Percentiles rank a stretch among this genome's conserved stretches.
These are phyloP conservation scores for Maudiozyma turicensis DNA, from an alignment of 805 yeast genomes.

Conservation along the genomic window DNA sequence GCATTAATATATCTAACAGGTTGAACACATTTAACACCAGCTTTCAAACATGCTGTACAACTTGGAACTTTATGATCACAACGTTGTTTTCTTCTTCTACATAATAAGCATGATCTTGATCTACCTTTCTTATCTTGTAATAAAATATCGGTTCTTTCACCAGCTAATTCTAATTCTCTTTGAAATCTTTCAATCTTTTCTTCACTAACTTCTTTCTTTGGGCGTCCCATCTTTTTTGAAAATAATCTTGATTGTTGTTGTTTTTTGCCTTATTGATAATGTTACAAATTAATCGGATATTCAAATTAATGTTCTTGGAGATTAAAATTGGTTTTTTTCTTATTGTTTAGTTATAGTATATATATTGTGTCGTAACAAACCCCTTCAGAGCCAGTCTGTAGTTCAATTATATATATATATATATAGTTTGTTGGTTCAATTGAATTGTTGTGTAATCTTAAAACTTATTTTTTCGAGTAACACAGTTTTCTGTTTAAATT, in stretches of 20 bases:
- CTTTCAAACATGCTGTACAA: constrained; percentile 58
- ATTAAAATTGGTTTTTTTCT: too few relatives aligned
- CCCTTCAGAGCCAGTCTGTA: too few relatives aligned
- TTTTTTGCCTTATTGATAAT: background rate
- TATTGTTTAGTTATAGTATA: too few relatives aligned
- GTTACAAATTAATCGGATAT: too few relatives aligned
- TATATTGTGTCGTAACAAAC: too few relatives aligned
- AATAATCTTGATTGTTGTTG: background rate
- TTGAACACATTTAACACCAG: constrained; percentile 52
- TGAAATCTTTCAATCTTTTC: constrained; percentile 28
- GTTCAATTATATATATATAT: too few relatives aligned
- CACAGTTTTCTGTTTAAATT: too few relatives aligned
- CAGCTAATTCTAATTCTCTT: constrained; percentile 28
- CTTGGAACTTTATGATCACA: constrained; percentile 58
- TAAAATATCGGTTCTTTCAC: constrained; percentile 21
- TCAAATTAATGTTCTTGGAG: too few relatives aligned
- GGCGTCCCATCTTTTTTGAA: constrained; percentile 26
- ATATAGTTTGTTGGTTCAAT: too few relatives aligned
- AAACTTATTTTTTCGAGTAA: too few relatives aligned
- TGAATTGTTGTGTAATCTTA: too few relatives aligned
- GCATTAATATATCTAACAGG: constrained; percentile 43
- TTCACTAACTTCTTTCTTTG: constrained; percentile 28
- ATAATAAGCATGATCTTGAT: constrained; percentile 46
- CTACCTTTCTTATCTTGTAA: constrained; percentile 42
- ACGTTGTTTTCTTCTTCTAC: constrained; percentile 51